phyloP scores from a whole-genome alignment of 768 basidiomycete species.

The Kwoniella newhampshirensis region DNA sequence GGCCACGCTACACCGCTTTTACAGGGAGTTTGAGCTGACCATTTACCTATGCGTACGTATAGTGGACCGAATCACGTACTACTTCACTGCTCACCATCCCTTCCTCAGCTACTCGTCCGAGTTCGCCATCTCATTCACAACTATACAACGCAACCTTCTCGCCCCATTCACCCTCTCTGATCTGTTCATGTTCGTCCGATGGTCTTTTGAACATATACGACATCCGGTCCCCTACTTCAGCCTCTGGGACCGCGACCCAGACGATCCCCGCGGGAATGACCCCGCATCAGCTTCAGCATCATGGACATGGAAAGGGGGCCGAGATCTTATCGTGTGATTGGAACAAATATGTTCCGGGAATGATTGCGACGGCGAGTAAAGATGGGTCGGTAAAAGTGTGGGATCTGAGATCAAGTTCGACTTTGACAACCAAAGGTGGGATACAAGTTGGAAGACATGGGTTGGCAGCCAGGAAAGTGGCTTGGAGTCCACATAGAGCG shows the following conservation, averaged over 20 bases:
- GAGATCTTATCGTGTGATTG: slow-evolving; percentile 44
- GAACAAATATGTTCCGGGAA: slow-evolving; percentile 45
- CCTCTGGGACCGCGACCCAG: background rate
- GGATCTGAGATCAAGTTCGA: slow-evolving; percentile 33
- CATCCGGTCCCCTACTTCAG: slow-evolving; percentile 20
- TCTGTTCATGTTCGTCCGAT: slow-evolving; percentile 83
- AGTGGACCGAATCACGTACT: slow-evolving; percentile 86
- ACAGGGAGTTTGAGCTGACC: no score
- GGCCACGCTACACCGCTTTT: no score
- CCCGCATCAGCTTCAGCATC: background rate
- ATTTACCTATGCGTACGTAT: no score
- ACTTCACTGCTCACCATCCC: slow-evolving; percentile 77
- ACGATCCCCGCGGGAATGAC: background rate
- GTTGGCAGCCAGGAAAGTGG: slow-evolving; percentile 36
- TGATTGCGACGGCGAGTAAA: slow-evolving; percentile 28
- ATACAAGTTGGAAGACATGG: slow-evolving; percentile 27
- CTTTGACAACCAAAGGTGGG: background rate
- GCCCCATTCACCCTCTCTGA: slow-evolving; percentile 77
- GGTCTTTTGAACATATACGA: slow-evolving; percentile 58
- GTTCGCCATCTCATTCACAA: slow-evolving; percentile 69
- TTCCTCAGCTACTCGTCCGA: background rate
- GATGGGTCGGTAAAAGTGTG: slow-evolving; percentile 29
- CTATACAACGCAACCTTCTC: slow-evolving; percentile 91
- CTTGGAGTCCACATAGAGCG: slow-evolving; percentile 37
- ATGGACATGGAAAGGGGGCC: background rate